These are phyloP conservation scores for Bidens hawaiensis DNA, from an alignment of 140 eudicot genomes.

Conservation along the genomic window DNA sequence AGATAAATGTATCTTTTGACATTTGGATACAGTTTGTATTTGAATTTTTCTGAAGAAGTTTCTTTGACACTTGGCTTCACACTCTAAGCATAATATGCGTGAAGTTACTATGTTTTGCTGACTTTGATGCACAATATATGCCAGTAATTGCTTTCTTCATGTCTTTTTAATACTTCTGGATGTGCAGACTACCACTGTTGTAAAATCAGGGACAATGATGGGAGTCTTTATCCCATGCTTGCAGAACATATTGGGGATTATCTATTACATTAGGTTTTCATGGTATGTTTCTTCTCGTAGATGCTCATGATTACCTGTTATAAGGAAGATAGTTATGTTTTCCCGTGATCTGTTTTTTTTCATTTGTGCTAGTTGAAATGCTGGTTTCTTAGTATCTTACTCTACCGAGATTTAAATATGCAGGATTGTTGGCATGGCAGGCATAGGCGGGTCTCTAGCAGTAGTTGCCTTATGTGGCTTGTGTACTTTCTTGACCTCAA, in stretches of 20 bases:
- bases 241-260: slow-evolving; percentile 93
- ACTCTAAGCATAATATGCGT: slow-evolving; percentile 6
- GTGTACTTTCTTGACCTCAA: slow-evolving; percentile 89
- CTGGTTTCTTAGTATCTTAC: slow-evolving; percentile 38
- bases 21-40: not conserved
- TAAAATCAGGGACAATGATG: slow-evolving; percentile 90
- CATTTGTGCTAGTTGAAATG: slow-evolving; percentile 7
- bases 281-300: slow-evolving; percentile 47
- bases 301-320: not conserved
- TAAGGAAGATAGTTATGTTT: not conserved
- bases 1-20: slow-evolving; percentile 3
- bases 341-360: not conserved
- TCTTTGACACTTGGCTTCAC: slow-evolving; percentile 11
- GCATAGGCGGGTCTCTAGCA: slow-evolving; percentile 80
- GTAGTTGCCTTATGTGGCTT: slow-evolving; percentile 87
- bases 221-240: slow-evolving; percentile 96
- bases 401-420: slow-evolving; percentile 21
- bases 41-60: slow-evolving; percentile 4
- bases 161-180: slow-evolving; percentile 9
- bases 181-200: slow-evolving; percentile 51
- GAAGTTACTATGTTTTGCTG: not conserved
- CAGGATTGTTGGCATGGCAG: slow-evolving; percentile 99
- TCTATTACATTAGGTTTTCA: slow-evolving; percentile 88
- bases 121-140: slow-evolving; percentile 11
- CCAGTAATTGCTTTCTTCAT: not conserved